A percentile compares a stretch with the other conserved stretches of the same genome.
Evolutionary conservation across 2,329 filamentous ascomycete genomes (phyloP).

Genomic region (Exserohilum rostratum): DNA sequence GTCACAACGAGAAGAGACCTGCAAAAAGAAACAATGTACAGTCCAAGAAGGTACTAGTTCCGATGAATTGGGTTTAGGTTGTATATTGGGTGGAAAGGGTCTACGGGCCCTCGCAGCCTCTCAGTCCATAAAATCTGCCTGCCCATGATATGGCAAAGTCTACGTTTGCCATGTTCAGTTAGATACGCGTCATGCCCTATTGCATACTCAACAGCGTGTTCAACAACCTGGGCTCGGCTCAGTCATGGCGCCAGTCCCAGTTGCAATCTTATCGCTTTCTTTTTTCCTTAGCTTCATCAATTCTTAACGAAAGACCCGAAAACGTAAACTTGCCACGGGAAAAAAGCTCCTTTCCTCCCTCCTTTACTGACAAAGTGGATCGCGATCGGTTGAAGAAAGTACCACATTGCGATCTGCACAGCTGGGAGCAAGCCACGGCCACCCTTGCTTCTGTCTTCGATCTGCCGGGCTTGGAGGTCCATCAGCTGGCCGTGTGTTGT

Average conservation of each 20-base stretch:
- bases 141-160: background rate
- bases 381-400: conserved; percentile 2
- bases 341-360: background rate
- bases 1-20: background rate
- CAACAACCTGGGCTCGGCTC: background rate
- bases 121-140: conserved; percentile 3
- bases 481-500: conserved; percentile 10
- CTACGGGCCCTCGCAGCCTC: background rate
- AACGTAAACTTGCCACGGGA: conserved; percentile 1
- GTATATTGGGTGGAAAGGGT: background rate
- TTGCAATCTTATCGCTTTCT: conserved; percentile 4
- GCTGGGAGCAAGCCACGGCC: conserved; percentile 1
- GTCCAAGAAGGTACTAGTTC: conserved; percentile 4
- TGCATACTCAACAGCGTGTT: background rate
- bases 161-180: background rate
- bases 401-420: conserved; percentile 8
- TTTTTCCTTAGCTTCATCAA: conserved; percentile 10
- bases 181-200: background rate
- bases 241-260: background rate
- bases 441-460: conserved; percentile 9
- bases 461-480: conserved; percentile 3
- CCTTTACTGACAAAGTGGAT: conserved; percentile 5
- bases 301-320: background rate
- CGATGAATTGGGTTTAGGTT: background rate
- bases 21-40: background rate